Evolutionary conservation across 495 filamentous ascomycete species (phyloP), one percentile per base, ranked within the genome.

Genomic region (Aspergillus nanangensis): DNA sequence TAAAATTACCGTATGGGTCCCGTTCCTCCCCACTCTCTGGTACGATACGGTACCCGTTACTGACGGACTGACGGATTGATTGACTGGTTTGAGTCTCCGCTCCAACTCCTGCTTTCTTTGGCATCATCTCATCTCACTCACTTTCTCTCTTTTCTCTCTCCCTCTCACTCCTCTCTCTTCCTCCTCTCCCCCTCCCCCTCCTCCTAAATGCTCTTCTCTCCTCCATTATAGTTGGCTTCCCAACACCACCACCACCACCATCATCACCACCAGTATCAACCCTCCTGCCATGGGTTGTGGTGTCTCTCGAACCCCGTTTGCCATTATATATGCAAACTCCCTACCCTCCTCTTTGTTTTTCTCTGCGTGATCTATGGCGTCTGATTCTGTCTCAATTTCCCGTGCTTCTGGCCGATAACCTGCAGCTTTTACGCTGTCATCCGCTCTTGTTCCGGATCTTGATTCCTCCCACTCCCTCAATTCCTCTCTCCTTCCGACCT

Each of bases 321-420:
- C 53, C 45, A 35, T 49, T 51, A 35, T 46, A 33, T 38, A 52
- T 54, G 51, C 59, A 59, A 53, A 50, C 52, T 47, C 23, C 51
- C 51, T 50, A 48, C 27, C 52, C 45, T 59, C 44, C 48, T 15
- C 25, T 33, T 24, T 54, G 19, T 47, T 36, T 32, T 48, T 45
- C 38, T 42, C 53, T 58, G 53, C 55, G 57, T 55, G 58, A 62
- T 66, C 57, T 65, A 73, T 71, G 70, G 65, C 62, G 62, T 53
- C 64, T 63, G 59, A 60, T 62, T 47, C 43, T 59, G 52, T 62
- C 55, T 63, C 57, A 50, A 45, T 58, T 47, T 42, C 44, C 53
- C 60, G 66, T 69, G 61, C 62, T 68, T 60, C 65, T 61, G 64
- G 65, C 65, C 61, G 65, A 63, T 70, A 65, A 72, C 63, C 63